Base-by-base conservation (phyloP, 768 basidiomycete genomes). In the Mrakia frigida region DNA sequence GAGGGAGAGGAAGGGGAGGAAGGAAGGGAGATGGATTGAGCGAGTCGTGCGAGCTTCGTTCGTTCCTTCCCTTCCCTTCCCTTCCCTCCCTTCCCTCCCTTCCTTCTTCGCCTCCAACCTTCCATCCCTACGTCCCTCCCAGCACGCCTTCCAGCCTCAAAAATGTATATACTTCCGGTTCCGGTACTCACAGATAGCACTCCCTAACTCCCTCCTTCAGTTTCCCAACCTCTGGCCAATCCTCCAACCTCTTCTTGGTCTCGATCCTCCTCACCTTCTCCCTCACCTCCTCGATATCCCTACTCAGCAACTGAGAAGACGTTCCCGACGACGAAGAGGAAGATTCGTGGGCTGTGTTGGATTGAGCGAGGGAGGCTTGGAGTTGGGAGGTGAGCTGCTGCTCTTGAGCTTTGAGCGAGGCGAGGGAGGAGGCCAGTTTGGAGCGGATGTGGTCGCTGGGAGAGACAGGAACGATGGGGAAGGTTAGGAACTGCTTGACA, bases 251-350 rank as follows among this genome's bases (percentile, higher is more conserved):
- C 46, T 81, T 72, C 77, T 82, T 80, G 70, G 70, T 78, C 70
- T 72, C 78, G 74, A 83, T 78, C 78, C 82, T 79, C 77, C 80
- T 77, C 11, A 84, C 79, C 80, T 84, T 84, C 70, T 82, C 82
- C 76, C 81, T 78, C 10, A 84, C 80, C 74, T 83, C 82, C 74
- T 83, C 83, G 43, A 84, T 82, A 79, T 84, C 83, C 77, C 82
- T 79, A 11, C 81, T 77, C 25, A 84, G 75, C 16, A 83, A 77
- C 73, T 82, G 81, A 25, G 77, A 78, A 68, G 80, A 79, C 81
- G 82, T 81, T 14, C 81, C 81, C 0, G 82, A 79, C 28, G 63
- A 65, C n/a, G 74, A 70, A 2, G 74, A 37, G 4, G 74, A n/a
- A 0, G 70, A 71, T 10, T 74, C 78, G 9, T 75, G 69, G 21